Percentiles rank a stretch among this genome's conserved stretches.
Conservation (phyloP, 768 basidiomycete species). For the Leccinum barrowsii region DNA sequence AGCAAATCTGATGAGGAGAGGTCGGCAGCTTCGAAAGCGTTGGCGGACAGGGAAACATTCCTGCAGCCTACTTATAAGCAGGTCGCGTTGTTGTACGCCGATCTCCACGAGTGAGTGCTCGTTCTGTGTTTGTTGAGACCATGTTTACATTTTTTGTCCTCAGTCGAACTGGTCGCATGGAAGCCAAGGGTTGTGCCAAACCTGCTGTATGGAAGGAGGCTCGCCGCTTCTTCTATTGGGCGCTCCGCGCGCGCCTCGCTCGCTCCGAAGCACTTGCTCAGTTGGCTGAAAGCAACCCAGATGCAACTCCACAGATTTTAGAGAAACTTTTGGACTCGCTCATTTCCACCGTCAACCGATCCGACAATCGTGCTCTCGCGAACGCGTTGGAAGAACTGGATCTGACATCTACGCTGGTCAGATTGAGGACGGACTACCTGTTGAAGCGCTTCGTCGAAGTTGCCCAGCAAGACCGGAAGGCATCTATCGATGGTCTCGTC, state of each 20-base stretch:
- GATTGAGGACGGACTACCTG: constrained; percentile 69
- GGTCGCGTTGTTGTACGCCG: constrained; percentile 90
- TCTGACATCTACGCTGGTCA: constrained; percentile 54
- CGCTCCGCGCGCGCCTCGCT: constrained; percentile 77
- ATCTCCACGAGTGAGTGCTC: constrained; percentile 84
- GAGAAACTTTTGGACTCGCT: constrained; percentile 60
- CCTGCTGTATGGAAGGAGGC: constrained; percentile 85
- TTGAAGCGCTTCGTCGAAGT: constrained; percentile 62
- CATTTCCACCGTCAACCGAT: constrained; percentile 47
- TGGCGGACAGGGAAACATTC: constrained; percentile 73
- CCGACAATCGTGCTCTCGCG: constrained; percentile 56
- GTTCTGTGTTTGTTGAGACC: neutral
- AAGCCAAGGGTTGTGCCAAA: constrained; percentile 93
- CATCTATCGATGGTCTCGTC: constrained; percentile 67
- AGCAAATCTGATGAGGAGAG: constrained; percentile 74
- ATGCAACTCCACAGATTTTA: constrained; percentile 64
- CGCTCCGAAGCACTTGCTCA: constrained; percentile 59
- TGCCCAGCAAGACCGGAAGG: constrained; percentile 73
- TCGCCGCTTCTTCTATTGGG: constrained; percentile 92
- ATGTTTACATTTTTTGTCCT: constrained; percentile 6
- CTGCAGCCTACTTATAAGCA: constrained; percentile 91
- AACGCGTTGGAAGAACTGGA: constrained; percentile 71
- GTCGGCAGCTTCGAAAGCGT: constrained; percentile 59
- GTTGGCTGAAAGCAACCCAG: constrained; percentile 70
- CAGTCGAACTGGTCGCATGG: constrained; percentile 93